Percentiles rank a stretch among this genome's conserved stretches.
phyloP scores from a whole-genome alignment of 2,329 filamentous ascomycete species.

The Amylocarpus encephaloides region DNA sequence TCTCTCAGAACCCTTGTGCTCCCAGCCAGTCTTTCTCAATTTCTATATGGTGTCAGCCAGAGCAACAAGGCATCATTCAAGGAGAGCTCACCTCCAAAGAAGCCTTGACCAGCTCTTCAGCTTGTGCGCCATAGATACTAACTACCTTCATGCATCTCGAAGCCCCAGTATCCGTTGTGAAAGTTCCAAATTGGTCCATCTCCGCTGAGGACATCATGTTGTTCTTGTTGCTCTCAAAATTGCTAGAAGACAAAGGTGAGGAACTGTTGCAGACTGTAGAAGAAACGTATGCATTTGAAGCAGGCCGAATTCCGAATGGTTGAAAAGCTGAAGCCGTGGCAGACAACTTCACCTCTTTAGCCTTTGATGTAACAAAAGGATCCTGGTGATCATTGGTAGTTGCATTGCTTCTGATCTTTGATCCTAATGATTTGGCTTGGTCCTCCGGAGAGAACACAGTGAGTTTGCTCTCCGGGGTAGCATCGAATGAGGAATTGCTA shows the following conservation, averaged over 20 bases:
- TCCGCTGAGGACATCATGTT: constrained; percentile 1
- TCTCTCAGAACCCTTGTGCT: constrained; percentile 1
- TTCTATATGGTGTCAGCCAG: constrained; percentile 14
- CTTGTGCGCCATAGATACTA: constrained; percentile 18
- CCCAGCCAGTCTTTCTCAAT: constrained; percentile 11
- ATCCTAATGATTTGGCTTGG: constrained; percentile 3
- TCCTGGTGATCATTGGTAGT: constrained; percentile 29
- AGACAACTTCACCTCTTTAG: constrained; percentile 48
- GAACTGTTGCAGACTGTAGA: neutral
- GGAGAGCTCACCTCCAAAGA: constrained; percentile 19
- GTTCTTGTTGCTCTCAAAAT: constrained; percentile 1
- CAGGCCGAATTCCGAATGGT: constrained; percentile 35
- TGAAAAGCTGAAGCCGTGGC: constrained; percentile 58
- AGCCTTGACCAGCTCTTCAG: constrained; percentile 13
- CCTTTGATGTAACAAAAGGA: constrained; percentile 42
- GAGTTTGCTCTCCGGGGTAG: constrained; percentile 58
- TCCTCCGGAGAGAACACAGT: constrained; percentile 60
- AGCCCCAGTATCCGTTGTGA: constrained; percentile 26
- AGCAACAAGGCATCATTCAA: neutral
- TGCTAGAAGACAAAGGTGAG: neutral
- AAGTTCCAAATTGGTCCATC: constrained; percentile 15
- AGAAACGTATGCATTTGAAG: constrained; percentile 1
- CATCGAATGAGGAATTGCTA: constrained; percentile 50
- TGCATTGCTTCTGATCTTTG: constrained; percentile 22
- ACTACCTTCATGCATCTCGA: constrained; percentile 27